Evolutionary conservation across 495 filamentous ascomycete genomes (phyloP), one percentile per base, ranked within the genome.

Genomic region (Aspergillus steynii): DNA sequence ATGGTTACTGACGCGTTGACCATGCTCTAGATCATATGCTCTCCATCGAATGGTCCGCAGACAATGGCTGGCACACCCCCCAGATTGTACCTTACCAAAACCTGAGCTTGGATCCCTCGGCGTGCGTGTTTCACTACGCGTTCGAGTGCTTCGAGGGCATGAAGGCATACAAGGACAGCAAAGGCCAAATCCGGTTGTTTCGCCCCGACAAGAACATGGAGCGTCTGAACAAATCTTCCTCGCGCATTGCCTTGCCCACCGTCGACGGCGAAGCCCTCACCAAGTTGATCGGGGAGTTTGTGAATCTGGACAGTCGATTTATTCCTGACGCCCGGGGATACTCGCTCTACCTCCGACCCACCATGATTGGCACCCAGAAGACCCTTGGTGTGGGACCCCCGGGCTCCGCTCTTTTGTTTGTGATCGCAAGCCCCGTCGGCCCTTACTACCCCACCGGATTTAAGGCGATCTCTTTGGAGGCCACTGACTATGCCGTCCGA

Each of bases 361-460:
- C 93, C 42, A 88, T 99, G 83, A 99, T 99, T 72, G 95, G 95
- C 62, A 98, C 95, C 2, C 96, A 98, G 74, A 85, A 84, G 66
- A 97, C 93, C 4, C 85, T 99, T 46, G 95, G 95, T 56, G 90
- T 99, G 61, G 89, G 91, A 47, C 88, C 92, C 29, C 95, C 95
- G 7, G 93, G 93, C 28, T 93, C 89, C 27, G 95, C 95, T 12
- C 83, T 98, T 31, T 83, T 98, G 54, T 99, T 88, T 74, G 85
- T 97, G 47, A 99, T 99, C 75, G 95, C 96, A 55, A 96, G 91
- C 5, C 96, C 96, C 59, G 95, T 99, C 9, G 96, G 96, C 1
- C 96, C 96, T 5, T 97, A 98, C 83, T 98, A 97, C 77, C 95
- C 93, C 4, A 95, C 92, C 8, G 96, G 95, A 47, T 98, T 98